Base-by-base conservation (phyloP, 1,139 yeast genomes). In the Candida labiduridarum region DNA sequence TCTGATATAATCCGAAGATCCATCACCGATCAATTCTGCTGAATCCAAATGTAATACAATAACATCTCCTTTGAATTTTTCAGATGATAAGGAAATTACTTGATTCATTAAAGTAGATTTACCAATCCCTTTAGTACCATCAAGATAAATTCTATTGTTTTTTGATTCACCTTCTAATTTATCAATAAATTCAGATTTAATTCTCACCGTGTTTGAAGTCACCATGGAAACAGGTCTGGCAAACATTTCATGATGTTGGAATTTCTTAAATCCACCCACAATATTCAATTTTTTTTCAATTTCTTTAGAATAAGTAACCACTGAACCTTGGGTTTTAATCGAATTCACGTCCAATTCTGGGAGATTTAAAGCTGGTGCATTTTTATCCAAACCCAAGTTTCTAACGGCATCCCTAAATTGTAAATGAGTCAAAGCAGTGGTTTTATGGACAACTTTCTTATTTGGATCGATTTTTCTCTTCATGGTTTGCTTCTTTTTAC, bases 41-140 rank as follows among this genome's bases (percentile, higher is more conserved):
- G 84, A 73, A 29, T 90, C 83, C 27, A 92, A 69, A 52, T 89
- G 90, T 46, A 92, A 63, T 3, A 89, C 71, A 16, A 89, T 72
- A 18, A 80, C 74, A 8, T 81, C 78, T n/a, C 68, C 59, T 10
- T 74, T 69, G 50, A 59, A 59, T 41, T 77, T 64, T 4, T 84
- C 83, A 42, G 79, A 61, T 0, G 77, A 65, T 48, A 76, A 63
- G 0, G 94, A 86, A 50, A 87, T 87, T 1, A 85, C 76, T 65
- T 92, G 97, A 0, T 94, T 71, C 46, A 92, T 60, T 39, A 87
- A 66, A 0, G 91, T 82, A 2, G 94, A 81, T 70, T 92, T 92
- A 10, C 98, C 98, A 10, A 80, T 78, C 44, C 97, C 97, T 45
- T 82, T 72, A 51, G 79, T 84, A 41, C 98, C 98, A 31, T 82